Base-by-base conservation (phyloP, 2,329 filamentous ascomycete species). In the Fusarium albosuccineum region DNA sequence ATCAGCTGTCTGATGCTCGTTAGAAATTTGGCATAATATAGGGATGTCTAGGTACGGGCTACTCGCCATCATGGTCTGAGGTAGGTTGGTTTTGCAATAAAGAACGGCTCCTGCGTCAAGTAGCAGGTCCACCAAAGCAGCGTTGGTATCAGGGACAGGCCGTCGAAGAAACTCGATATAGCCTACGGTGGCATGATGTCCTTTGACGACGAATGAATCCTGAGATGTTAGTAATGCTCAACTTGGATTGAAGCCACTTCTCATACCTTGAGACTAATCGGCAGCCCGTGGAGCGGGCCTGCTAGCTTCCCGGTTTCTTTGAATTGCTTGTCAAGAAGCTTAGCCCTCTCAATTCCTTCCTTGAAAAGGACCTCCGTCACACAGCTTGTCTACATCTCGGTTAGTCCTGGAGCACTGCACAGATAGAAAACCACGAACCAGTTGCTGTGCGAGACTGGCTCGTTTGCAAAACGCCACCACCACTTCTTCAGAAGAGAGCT, bases 31-130 rank as follows among this genome's bases (percentile, higher is more conserved):
- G 5, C 3, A 5, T 1, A 0, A 2, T 0, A 0, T 2, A 2
- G 1, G 2, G 0, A 11, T 0, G 2, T 7, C 2, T 4, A 8
- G 7, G 1, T 1, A 4, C 8, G 17, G 2, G 7, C 14, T 9
- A 5, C 51, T 9, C 39, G 87, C 85, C 61, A 89, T 89, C 87
- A 91, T 89, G 75, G 86, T 86, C 13, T 87, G 89, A 0, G 85
- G 83, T 7, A 86, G 76, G 62, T 83, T 86, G 5, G 85, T 86
- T 75, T 87, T 76, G 70, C 65, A 70, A 34, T 75, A 76, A 0
- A 76, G n/a, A 10, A 76, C 73, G 4, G 73, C 74, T 10, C 74
- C 74, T 1, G 68, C 66, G 5, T 71, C 68, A 1, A 74, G 51
- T 1, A 76, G 53, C 4, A 76, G 36, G 4, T 76, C 48, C 0